Evolutionary conservation across 2,329 filamentous ascomycete genomes (phyloP), one percentile per base, ranked within the genome.

Genomic region (Trichophyton benhamiae): DNA sequence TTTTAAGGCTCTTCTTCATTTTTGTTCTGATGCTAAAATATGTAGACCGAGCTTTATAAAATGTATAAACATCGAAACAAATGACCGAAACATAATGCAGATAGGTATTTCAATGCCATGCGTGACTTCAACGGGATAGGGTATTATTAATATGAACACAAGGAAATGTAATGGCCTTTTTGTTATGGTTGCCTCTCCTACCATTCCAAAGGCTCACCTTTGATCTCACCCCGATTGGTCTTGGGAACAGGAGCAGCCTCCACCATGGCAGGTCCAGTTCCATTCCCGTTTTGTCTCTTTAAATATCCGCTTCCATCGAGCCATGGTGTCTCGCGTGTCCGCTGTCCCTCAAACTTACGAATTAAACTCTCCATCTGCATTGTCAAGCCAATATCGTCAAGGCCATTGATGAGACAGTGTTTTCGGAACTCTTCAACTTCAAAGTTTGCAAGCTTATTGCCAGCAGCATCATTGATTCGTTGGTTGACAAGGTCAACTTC

Each of bases 351-450:
- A 70, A 94, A 96, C 63, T 81, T 82, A 62, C 82, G 78, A 71
- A 97, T 96, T 81, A 95, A 91, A 64, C 91, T 87, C 66, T 94
- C 91, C 77, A 89, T 83, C 77, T 95, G 89, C 81, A 96, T 89
- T 4, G 92, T 97, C 65, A 97, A 78, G 41, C 92, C 92, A 69
- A 97, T 97, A 68, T 97, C 94, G 72, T 97, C 92, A 8, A 97
- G 84, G 0, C 92, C 92, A 71, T 97, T 95, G 69, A 95, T 75
- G 58, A 97, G 78, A 75, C 92, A 97, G 77, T 97, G 90, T 78
- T 95, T 95, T 72, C 91, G 81, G 80, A 97, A 97, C 76, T 88
- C 84, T 72, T 97, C 92, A 4, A 96, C 88, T 0, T 96, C 87
- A 70, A 97, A 97, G 46, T 77, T 75, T 70, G 87, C 87, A 60